Conservation (phyloP, 306 rosid species). For the Argentina anserina region DNA sequence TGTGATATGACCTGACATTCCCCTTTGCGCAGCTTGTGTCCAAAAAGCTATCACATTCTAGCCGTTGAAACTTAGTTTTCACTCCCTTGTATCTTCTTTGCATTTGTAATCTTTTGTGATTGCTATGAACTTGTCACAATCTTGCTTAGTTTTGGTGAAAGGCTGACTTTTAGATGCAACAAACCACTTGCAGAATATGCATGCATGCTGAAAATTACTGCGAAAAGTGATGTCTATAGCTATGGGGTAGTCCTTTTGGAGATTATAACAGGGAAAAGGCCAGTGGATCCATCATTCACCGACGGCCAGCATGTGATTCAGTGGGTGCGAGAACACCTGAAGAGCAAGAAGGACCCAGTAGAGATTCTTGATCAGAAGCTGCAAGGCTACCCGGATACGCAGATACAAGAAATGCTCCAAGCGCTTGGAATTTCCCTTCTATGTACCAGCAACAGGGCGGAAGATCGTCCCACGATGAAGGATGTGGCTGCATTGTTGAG, state of each 20-base stretch:
- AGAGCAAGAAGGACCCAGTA: constrained; percentile 67
- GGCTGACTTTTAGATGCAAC: neutral
- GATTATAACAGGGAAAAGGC: constrained; percentile 80
- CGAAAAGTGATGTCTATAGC: constrained; percentile 83
- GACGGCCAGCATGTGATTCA: constrained; percentile 73
- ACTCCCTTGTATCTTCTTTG: neutral
- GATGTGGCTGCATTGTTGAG: constrained; percentile 79
- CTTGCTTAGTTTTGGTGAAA: neutral
- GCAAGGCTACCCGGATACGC: constrained; percentile 66
- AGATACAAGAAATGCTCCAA: constrained; percentile 78
- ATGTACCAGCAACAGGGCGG: constrained; percentile 68
- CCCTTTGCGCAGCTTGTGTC: neutral
- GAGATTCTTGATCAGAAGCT: constrained; percentile 72
- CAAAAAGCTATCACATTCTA: constrained; percentile 19
- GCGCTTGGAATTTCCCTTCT: constrained; percentile 74
- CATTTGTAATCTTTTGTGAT: neutral
- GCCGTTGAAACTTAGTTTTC: neutral
- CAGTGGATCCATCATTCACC: constrained; percentile 65
- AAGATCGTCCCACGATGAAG: constrained; percentile 90
- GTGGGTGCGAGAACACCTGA: constrained; percentile 73
- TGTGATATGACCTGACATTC: constrained; percentile 12
- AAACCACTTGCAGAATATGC: constrained; percentile 60
- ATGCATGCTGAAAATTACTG: constrained; percentile 70
- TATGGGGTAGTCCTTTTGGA: constrained; percentile 83
- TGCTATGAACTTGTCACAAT: neutral